Evolutionary conservation across 2,329 filamentous ascomycete species (phyloP), one percentile per base, ranked within the genome.

Genomic region (Coniella lustricola): DNA sequence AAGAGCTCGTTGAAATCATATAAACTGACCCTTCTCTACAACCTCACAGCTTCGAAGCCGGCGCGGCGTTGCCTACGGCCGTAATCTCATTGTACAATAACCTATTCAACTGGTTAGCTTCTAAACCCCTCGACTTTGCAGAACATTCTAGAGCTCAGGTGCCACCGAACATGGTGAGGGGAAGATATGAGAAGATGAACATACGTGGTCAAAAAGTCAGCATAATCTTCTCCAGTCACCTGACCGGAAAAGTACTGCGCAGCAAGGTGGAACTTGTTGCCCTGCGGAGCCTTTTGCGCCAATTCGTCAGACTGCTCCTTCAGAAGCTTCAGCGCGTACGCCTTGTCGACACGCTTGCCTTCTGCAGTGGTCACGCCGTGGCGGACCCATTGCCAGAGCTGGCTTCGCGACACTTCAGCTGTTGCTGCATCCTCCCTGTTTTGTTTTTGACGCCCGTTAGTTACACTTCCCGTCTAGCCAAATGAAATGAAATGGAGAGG

Each of bases 201-300:
- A 76, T 74, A 88, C 83, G 73, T 71, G 7, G 89, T 96, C 73
- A 98, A 70, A 73, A 97, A 97, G 68, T 98, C 93, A 12, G 90
- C 90, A 67, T 97, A 97, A 58, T 96, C 90, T 75, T 97, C 93
- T 49, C 93, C 93, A 3, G 91, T 97, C 50, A 97, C 86, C 75
- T 98, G 93, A 39, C 81, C 75, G 31, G 87, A 82, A 63, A 97
- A 96, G 72, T 97, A 97, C 69, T 95, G 85, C 1, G 88, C 88
- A 1, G 93, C 93, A 46, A 95, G 77, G 52, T 85, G 81, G 72
- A 77, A 96, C 76, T 96, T 96, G 76, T 96, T 93, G 49, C 90
- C 90, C 74, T 87, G 85, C 44, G 84, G 80, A 2, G 82, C 90
- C 66, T 87, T 87, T 56, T 80, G 67, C 22, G 82, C 76, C 25